Conservation (phyloP, 2,329 filamentous ascomycete species). For the Xenoacremonium recifei region DNA sequence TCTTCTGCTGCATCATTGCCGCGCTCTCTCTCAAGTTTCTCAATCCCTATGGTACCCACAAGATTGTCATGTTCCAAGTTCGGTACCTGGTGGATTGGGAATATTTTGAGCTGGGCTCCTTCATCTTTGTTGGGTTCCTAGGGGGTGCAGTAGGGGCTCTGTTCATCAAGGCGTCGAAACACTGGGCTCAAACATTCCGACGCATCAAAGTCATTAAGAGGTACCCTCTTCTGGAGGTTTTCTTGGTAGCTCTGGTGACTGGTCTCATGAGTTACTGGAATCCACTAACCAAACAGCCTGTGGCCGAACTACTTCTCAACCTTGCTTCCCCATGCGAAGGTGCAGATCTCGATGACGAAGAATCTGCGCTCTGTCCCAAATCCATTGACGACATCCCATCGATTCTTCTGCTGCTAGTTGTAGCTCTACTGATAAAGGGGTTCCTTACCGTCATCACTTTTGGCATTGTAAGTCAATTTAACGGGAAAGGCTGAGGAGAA, state of each 20-base stretch:
- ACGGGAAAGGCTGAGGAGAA: neutral
- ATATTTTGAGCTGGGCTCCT: slow-evolving; percentile 84
- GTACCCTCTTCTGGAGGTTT: slow-evolving; percentile 82
- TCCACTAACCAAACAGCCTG: slow-evolving; percentile 79
- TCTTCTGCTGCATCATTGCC: slow-evolving; percentile 95
- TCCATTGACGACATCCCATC: slow-evolving; percentile 72
- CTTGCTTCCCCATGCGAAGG: slow-evolving; percentile 83
- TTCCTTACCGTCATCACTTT: slow-evolving; percentile 88
- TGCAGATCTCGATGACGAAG: slow-evolving; percentile 59
- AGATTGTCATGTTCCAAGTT: slow-evolving; percentile 96
- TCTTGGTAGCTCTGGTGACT: slow-evolving; percentile 82
- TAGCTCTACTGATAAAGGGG: slow-evolving; percentile 87
- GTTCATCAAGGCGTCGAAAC: slow-evolving; percentile 92
- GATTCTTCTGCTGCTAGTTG: slow-evolving; percentile 68
- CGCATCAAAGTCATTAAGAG: slow-evolving; percentile 77
- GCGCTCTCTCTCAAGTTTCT: slow-evolving; percentile 91
- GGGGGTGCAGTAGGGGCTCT: slow-evolving; percentile 83
- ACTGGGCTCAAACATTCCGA: slow-evolving; percentile 88
- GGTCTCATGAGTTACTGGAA: slow-evolving; percentile 93
- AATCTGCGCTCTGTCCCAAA: slow-evolving; percentile 75
- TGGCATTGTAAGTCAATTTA: slow-evolving; percentile 64
- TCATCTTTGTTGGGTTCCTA: slow-evolving; percentile 81
- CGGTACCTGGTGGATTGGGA: slow-evolving; percentile 90
- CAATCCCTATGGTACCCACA: slow-evolving; percentile 92
- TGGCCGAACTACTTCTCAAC: slow-evolving; percentile 87